Evolutionary conservation across 2,329 filamentous ascomycete species (phyloP).

Genomic region (Verruconis gallopava): DNA sequence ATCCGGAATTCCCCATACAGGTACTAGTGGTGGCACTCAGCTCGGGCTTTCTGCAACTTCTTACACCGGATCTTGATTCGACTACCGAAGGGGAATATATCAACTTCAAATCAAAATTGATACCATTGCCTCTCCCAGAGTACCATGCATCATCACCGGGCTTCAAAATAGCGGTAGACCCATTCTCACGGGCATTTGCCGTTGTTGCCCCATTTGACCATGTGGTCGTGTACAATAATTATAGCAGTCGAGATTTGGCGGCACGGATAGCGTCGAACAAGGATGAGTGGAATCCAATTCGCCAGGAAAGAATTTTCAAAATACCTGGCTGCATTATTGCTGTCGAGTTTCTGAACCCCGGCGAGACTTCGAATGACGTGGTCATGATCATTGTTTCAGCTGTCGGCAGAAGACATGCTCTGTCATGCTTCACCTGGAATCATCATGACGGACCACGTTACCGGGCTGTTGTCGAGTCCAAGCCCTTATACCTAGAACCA

Average conservation of each 20-base stretch:
- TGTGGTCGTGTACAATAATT: constrained; percentile 60
- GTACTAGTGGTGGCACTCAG: constrained; percentile 65
- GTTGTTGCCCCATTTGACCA: constrained; percentile 57
- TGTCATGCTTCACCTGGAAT: constrained; percentile 39
- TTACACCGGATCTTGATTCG: constrained; percentile 44
- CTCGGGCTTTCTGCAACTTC: constrained; percentile 59
- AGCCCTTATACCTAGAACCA: too few relatives aligned
- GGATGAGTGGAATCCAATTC: constrained; percentile 46
- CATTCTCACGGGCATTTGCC: constrained; percentile 50
- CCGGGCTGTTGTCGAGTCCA: too few relatives aligned
- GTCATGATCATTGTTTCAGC: constrained; percentile 40
- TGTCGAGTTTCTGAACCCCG: constrained; percentile 73
- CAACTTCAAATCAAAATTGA: constrained; percentile 48
- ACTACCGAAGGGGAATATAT: constrained; percentile 29
- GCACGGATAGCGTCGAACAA: constrained; percentile 32
- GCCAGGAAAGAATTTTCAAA: constrained; percentile 31
- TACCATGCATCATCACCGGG: constrained; percentile 43
- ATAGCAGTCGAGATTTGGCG: constrained; percentile 40
- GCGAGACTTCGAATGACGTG: constrained; percentile 51
- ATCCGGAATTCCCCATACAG: constrained; percentile 52
- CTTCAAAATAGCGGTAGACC: constrained; percentile 64
- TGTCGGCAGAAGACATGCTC: neutral
- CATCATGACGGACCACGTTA: constrained; percentile 14
- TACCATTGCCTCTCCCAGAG: constrained; percentile 45
- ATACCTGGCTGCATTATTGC: constrained; percentile 67